These are phyloP conservation scores for Beauveria scarabaeidicola DNA, from an alignment of 2,329 filamentous ascomycete species.

Conservation along the genomic window DNA sequence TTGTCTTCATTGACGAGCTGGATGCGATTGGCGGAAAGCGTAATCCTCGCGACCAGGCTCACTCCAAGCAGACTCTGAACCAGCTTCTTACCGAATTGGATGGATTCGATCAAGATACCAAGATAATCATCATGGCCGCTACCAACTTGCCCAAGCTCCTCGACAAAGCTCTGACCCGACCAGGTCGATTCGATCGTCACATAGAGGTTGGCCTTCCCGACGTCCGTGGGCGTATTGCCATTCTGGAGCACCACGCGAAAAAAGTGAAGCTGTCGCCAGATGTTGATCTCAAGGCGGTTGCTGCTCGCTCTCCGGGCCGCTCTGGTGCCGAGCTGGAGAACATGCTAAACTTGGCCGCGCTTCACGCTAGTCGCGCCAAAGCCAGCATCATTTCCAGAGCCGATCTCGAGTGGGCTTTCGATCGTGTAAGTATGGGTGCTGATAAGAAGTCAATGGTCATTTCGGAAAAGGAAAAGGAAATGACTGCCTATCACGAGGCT, in stretches of 20 bases:
- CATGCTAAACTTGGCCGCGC: constrained; percentile 89
- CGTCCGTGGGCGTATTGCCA: constrained; percentile 84
- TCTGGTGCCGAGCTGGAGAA: constrained; percentile 96
- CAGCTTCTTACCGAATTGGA: constrained; percentile 95
- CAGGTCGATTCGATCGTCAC: constrained; percentile 91
- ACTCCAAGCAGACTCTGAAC: constrained; percentile 95
- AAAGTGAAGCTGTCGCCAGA: constrained; percentile 75
- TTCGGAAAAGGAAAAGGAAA: constrained; percentile 84
- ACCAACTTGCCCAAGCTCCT: constrained; percentile 94
- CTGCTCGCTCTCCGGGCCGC: constrained; percentile 80
- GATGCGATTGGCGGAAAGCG: constrained; percentile 92
- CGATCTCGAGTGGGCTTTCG: constrained; percentile 95
- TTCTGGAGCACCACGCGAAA: constrained; percentile 87
- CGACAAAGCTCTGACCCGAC: constrained; percentile 88
- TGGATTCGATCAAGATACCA: constrained; percentile 89
- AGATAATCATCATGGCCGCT: constrained; percentile 90
- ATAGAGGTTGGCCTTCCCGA: constrained; percentile 84
- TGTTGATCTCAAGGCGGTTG: constrained; percentile 76
- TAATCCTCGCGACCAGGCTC: constrained; percentile 85
- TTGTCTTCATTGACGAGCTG: constrained; percentile 91
- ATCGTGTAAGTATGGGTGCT: constrained; percentile 95
- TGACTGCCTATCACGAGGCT: constrained; percentile 95
- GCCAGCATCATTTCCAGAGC: constrained; percentile 62
- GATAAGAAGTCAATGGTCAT: constrained; percentile 87
- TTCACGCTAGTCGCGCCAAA: constrained; percentile 86